Base-by-base conservation (phyloP, 306 rosid genomes). In the Vigna angularis region DNA sequence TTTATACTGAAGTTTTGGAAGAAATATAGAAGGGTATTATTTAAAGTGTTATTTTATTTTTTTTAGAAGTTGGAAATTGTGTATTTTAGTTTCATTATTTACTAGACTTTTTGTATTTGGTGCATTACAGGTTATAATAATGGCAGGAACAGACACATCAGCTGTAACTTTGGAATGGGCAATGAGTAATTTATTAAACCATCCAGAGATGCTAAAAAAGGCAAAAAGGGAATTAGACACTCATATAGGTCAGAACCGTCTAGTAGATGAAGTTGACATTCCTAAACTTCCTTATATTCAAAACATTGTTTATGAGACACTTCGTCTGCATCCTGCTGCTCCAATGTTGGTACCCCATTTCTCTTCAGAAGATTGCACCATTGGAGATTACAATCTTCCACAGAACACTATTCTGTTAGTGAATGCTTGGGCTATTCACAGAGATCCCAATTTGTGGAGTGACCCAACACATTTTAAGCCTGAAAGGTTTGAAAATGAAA, bases 381-480 rank as follows among this genome's bases (percentile, higher is more conserved):
- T 69, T 3, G 59, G 59, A 48, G 28, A 28, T 48, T 69, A 48
- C 8, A 24, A 15, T 28, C 3, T 70, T 10, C 75, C 75, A 9
- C 44, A 10, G 10, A 50, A 50, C 48, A 70, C 75, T 9, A 70
- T 70, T 70, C 0, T 70, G 48, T 16, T 70, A 16, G 62, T 70
- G 4, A 70, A 70, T 70, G 75, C 75, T 1, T 70, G 75, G 75
- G 62, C 30, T 3, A 70, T 70, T 70, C 75, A 70, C 5, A 50
- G 75, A 32, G 75, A 70, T n/a, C 62, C 75, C 9, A 70, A 2
- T 8, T 69, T 69, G 16, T 48, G 74, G 74, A 48, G 5, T 48
- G 74, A 69, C 26, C 45, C 74, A 1, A 49, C 44, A 49, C 9
- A 24, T 0, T 69, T 69, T 28, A 69, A 49, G 59, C 74, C 74